phyloP scores from a whole-genome alignment of 805 yeast genomes.

The Yarrowia deformans region DNA sequence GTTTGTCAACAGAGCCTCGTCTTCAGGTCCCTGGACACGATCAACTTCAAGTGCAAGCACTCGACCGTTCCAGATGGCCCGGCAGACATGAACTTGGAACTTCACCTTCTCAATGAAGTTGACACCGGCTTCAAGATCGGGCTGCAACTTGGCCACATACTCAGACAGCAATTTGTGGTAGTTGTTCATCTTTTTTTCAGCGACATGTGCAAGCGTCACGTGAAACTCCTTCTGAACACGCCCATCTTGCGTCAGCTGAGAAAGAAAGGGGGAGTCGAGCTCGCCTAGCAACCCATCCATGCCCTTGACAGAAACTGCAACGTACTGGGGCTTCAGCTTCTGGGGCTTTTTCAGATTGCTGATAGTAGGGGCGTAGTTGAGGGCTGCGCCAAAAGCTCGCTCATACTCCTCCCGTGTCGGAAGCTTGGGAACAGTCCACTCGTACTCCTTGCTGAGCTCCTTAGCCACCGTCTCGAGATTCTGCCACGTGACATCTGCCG shows the following conservation, averaged over 20 bases:
- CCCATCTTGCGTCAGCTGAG: constrained; percentile 4
- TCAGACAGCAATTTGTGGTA: constrained; percentile 12
- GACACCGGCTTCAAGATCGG: constrained; percentile 10
- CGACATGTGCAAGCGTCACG: constrained; percentile 49
- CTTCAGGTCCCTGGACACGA: neutral
- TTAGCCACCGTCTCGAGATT: constrained; percentile 59
- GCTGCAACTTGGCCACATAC: constrained; percentile 4
- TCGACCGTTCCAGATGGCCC: constrained; percentile 29
- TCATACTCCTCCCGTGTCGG: constrained; percentile 56
- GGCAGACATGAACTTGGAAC: neutral
- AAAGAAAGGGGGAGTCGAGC: neutral
- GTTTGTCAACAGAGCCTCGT: neutral
- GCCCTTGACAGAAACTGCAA: constrained; percentile 53
- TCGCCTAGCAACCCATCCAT: neutral
- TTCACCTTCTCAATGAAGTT: constrained; percentile 5
- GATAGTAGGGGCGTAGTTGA: constrained; percentile 61
- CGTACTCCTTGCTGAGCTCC: constrained; percentile 54
- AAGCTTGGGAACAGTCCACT: constrained; percentile 53
- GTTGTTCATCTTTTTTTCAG: constrained; percentile 26
- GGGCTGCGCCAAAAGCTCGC: constrained; percentile 61
- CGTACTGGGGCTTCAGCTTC: constrained; percentile 50
- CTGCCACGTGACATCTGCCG: constrained; percentile 56
- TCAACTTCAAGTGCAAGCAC: constrained; percentile 25
- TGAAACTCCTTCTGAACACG: constrained; percentile 46
- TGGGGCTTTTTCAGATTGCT: constrained; percentile 50